Evolutionary conservation across 257 asterid genomes (phyloP), one percentile per base, ranked within the genome.

Genomic region (Oldenlandia corymbosa): DNA sequence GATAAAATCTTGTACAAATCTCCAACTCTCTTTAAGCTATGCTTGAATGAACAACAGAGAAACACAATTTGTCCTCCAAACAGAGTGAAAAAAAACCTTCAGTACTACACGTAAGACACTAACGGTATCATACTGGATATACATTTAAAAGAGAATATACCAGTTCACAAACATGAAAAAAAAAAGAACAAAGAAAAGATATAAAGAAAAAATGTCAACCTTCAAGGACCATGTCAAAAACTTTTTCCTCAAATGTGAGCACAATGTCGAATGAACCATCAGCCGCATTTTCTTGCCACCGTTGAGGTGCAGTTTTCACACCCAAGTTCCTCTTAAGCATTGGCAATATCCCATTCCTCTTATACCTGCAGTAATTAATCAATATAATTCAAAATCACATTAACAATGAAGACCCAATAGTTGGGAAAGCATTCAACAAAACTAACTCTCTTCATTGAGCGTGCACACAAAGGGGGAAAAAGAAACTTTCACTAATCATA

Each of bases 251-350:
- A 66, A 93, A 93, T 0, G 96, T 77, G 75, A 93, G 88, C 50
- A 93, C 99, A 32, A 90, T 95, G 45, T 93, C 99, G 54, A 93
- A 93, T 43, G 81, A 56, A 18, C 99, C 99, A 76, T 93, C 99
- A 10, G 79, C 73, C 12, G 90, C 95, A 74, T 93, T 93, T 1
- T 85, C 96, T 69, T 93, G 99, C 99, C 99, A 93, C 28, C 99
- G 82, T 66, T 90, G 99, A 42, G 99, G 99, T 18, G 99, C 95
- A 5, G 71, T 65, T 75, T 93, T 93, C 21, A 93, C 99, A 51
- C 71, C 73, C 55, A 88, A 57, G 64, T 93, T 93, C 84, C 99
- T 83, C 86, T 90, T 93, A n/a, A 93, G 87, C 99, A 93, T 93
- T 50, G 96, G 91, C 78, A 93, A 60, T 81, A 90, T 90, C 51